Evolutionary conservation across 345 rosid species (phyloP), one percentile per base, ranked within the genome.

Genomic region (Corymbia maculata): DNA sequence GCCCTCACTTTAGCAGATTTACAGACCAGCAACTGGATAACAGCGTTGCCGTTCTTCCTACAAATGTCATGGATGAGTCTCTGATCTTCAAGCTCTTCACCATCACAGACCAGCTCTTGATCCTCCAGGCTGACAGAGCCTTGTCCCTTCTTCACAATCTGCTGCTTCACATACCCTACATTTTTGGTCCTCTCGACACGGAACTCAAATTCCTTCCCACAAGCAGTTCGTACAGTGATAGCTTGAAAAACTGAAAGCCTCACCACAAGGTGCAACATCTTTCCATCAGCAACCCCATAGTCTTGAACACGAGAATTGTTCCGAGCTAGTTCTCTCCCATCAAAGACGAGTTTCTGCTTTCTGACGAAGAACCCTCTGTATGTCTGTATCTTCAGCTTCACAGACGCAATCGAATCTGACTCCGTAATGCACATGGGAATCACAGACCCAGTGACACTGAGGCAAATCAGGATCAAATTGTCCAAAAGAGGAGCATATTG

Each of bases 1-100:
- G 92, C 90, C 89, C 95, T 92, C 82, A 94, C 92, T 92, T 94
- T 94, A 87, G 92, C 95, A 79, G 97, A 94, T 88, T 89, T 93
- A 82, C 92, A 90, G 87, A 95, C 91, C 4, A 95, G 90, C 91
- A 97, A 93, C 87, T 93, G 95, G 91, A 97, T 89, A 86, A 95
- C 94, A 75, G 89, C 90, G 79, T 95, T 96, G 80, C 93, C 88
- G 4, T 90, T 87, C 90, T 90, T 94, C 82, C 49, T 10, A 91
- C 94, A 91, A 87, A 96, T 92, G 87, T 96, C 96, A 88, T 93
- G 88, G 89, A 97, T 89, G 61, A 94, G 96, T 89, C 89, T 94
- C 93, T 95, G 95, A 90, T 97, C 98, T 91, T 96, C 96, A 86
- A 97, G 95, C 94, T 93, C 94, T 93, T 93, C 97, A 51, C 97